Conservation (phyloP, 441 rosid species). For the Brassica balearica region DNA sequence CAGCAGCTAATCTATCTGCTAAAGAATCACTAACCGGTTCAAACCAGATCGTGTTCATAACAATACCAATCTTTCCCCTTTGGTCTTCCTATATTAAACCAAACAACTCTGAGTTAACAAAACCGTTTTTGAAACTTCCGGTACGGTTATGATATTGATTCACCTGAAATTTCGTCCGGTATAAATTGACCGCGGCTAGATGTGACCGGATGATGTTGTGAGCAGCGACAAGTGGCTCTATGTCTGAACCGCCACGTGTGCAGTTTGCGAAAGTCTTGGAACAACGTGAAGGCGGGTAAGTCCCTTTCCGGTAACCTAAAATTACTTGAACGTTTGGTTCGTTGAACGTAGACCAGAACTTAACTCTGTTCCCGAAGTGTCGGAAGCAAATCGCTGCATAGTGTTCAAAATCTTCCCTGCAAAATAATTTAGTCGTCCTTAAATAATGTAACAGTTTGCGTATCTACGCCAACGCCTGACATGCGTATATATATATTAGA, state of each 20-base stretch:
- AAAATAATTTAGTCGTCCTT: not conserved
- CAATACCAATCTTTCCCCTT: slow-evolving; percentile 77
- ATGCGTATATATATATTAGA: not conserved
- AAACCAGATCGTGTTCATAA: slow-evolving; percentile 61
- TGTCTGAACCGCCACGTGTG: slow-evolving; percentile 55
- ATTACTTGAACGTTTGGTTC: slow-evolving; percentile 66
- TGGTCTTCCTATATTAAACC: slow-evolving; percentile 55
- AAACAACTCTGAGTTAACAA: not conserved
- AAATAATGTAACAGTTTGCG: not conserved
- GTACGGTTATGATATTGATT: not conserved
- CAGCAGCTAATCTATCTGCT: slow-evolving; percentile 61
- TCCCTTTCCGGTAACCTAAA: slow-evolving; percentile 57
- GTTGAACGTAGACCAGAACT: slow-evolving; percentile 69
- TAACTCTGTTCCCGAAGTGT: slow-evolving; percentile 67
- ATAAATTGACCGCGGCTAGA: slow-evolving; percentile 60
- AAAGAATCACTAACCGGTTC: slow-evolving; percentile 67
- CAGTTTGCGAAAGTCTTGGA: slow-evolving; percentile 68
- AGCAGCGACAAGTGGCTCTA: slow-evolving; percentile 65
- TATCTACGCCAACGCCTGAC: not conserved
- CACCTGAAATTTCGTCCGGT: slow-evolving; percentile 70
- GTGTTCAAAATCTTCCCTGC: slow-evolving; percentile 65
- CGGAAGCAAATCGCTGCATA: slow-evolving; percentile 68
- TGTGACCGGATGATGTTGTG: slow-evolving; percentile 81
- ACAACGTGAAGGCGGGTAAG: slow-evolving; percentile 70
- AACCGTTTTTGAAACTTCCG: not conserved